Base-by-base conservation (phyloP, 1,284 basidiomycete genomes). In the Takashimella koratensis region DNA sequence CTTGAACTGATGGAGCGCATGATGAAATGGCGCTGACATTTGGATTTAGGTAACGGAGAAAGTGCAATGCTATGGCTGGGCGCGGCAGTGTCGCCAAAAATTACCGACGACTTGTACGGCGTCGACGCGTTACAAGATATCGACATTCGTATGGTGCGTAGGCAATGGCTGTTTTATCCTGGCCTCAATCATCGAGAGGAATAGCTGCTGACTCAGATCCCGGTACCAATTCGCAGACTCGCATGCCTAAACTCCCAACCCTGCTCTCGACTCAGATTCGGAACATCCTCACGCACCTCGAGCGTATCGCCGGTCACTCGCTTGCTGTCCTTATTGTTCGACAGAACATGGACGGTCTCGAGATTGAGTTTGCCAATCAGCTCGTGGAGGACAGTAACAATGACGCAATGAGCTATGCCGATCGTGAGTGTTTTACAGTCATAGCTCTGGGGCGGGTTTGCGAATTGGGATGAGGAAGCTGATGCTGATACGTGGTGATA, bases 301-400 rank as follows among this genome's bases (percentile, higher is more conserved):
- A 83, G 50, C 82, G 86, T 58, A 80, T 90, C 39, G 79, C 79
- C 44, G 84, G 86, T 6, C 77, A 81, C 16, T 73, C 81, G 2
- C 63, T 84, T 42, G 89, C 87, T 51, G 82, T 97, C 56, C 77
- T 86, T 36, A 81, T 98, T 45, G 90, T 90, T 0, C 82, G 96
- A 13, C 96, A 98, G 73, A 92, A 97, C 70, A 79, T 92, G 68
- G 96, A 99, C 71, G 94, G 86, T 10, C 81, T 85, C 55, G 96
- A 99, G 77, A 84, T 98, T 50, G 96, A 98, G 72, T 94, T 95
- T 66, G 91, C 89, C 59, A 96, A 98, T 78, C 89, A 95, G 85
- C 80, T 99, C 13, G 85, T 97, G 12, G 96, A 99, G 77, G 96
- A 98, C 76, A 85, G 88, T 72, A 98, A 98, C 74, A 97, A 97